A percentile compares a stretch with the other conserved stretches of the same genome.
phyloP scores from a whole-genome alignment of 108 stramenopile species.

The Nannochloropsis salina region DNA sequence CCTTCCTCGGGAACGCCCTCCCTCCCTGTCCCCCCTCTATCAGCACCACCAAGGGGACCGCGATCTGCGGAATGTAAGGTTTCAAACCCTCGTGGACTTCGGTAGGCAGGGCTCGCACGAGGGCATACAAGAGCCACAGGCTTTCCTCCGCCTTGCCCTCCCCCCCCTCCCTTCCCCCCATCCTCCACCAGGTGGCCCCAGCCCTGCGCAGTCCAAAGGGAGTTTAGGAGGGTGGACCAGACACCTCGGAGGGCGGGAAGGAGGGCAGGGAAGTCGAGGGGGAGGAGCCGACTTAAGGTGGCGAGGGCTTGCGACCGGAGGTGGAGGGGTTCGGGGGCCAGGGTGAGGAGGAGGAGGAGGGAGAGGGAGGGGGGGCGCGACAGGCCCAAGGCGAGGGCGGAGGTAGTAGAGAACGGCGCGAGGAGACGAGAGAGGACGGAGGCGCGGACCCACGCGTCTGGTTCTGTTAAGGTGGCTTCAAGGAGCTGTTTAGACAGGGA shows the following conservation, averaged over 20 bases:
- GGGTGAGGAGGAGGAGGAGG: not conserved
- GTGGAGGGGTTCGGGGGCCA: not conserved
- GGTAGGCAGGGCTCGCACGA: not conserved
- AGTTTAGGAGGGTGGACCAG: not conserved
- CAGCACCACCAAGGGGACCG: not conserved
- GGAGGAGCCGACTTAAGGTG: not conserved
- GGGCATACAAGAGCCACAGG: not conserved
- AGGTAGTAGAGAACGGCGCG: not conserved
- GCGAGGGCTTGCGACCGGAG: not conserved
- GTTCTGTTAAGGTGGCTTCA: not conserved
- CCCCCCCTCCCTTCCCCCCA: constrained; percentile 8
- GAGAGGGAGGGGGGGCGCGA: not conserved
- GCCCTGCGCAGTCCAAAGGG: too few relatives aligned
- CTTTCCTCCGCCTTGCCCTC: not conserved
- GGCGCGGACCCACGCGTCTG: not conserved
- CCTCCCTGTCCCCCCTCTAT: not conserved
- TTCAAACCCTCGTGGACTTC: not conserved
- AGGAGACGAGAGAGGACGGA: not conserved
- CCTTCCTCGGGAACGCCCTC: not conserved
- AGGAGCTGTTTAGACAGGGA: not conserved
- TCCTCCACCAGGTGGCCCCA: not conserved
- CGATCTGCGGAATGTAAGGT: not conserved
- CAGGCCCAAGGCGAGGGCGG: not conserved
- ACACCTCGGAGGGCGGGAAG: not conserved
- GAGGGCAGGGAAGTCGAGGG: not conserved